Base-by-base conservation (phyloP, 2,329 filamentous ascomycete genomes). In the Myriangium duriaei region DNA sequence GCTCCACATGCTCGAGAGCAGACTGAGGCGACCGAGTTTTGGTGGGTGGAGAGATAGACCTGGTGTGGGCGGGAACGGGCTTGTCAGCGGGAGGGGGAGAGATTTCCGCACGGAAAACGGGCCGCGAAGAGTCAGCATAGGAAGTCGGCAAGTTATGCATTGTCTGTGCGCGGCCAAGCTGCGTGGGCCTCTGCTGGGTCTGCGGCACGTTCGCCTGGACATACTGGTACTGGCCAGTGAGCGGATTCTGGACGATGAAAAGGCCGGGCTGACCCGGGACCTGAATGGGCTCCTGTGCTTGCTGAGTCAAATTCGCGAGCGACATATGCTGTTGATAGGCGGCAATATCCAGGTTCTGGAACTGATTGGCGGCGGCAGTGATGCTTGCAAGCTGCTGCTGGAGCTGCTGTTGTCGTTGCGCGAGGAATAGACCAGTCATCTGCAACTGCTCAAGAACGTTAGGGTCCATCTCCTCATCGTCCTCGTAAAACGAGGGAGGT, bases 351-450 rank as follows among this genome's bases (percentile, higher is more conserved):
- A 42, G 19, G 32, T 45, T 43, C 36, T 45, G 42, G 33, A 42
- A 37, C 13, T 48, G 51, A 61, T 86, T 81, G 43, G 84, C 81
- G 26, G 82, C 81, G 37, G 79, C 77, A 52, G 88, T 91, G 15
- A 95, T 76, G 47, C 68, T 82, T 49, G 85, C 74, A 48, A 96
- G 72, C 63, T 96, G 86, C 63, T 95, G 87, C 63, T 96, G 87
- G 37, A 96, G 75, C 47, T 83, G 81, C 64, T 94, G 86, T 63
- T 96, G 88, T 62, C 94, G 87, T 55, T 94, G 85, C 29, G 86
- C 85, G 35, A 98, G 72, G 55, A 92, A 93, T 56, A 91, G 65
- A 59, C 95, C 94, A 52, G 86, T 92, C 41, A 85, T 81, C 53
- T 95, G 74, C 46, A 96, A 69, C 61, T 94, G 85, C 37, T 86